Evolutionary conservation across 1,284 basidiomycete genomes (phyloP).

Genomic region (Rugosomyces carneus): DNA sequence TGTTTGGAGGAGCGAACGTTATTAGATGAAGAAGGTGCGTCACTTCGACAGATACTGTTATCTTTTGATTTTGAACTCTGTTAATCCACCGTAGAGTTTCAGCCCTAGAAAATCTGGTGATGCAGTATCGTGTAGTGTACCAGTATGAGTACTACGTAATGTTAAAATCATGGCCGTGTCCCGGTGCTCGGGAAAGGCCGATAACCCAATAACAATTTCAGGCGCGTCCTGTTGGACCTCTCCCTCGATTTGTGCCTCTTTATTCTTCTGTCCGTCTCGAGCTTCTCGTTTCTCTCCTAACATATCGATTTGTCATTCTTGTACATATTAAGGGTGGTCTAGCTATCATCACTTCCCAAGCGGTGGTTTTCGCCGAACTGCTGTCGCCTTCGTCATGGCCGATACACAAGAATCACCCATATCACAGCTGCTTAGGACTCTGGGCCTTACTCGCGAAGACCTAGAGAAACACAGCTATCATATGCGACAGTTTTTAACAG

Average conservation of each 20-base stretch:
- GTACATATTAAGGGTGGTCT: conserved; percentile 6
- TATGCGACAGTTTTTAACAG: conserved; percentile 67
- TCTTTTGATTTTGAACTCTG: not conserved
- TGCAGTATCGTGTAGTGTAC: not conserved
- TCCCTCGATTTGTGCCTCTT: conserved; percentile 6
- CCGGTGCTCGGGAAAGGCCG: conserved; percentile 4
- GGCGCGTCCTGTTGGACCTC: conserved; percentile 11
- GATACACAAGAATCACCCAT: conserved; percentile 47
- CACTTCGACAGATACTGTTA: not conserved
- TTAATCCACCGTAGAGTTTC: not conserved
- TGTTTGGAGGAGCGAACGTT: conserved; percentile 77
- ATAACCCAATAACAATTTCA: not conserved
- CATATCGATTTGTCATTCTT: too few relatives aligned
- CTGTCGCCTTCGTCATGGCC: conserved; percentile 22
- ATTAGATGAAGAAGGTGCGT: conserved; percentile 72
- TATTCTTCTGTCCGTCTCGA: conserved; percentile 5
- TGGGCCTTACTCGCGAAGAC: conserved; percentile 69
- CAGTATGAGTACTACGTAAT: not conserved
- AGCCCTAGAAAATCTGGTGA: not conserved
- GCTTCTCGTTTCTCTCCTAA: not conserved
- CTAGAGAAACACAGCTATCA: conserved; percentile 58
- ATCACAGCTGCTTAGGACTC: conserved; percentile 54
- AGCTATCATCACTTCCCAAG: not conserved
- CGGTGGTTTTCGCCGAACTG: conserved; percentile 3
- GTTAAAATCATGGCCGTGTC: conserved; percentile 11